phyloP scores from a whole-genome alignment of 371 early-diverging fungal species.

The Nematocida minor region DNA sequence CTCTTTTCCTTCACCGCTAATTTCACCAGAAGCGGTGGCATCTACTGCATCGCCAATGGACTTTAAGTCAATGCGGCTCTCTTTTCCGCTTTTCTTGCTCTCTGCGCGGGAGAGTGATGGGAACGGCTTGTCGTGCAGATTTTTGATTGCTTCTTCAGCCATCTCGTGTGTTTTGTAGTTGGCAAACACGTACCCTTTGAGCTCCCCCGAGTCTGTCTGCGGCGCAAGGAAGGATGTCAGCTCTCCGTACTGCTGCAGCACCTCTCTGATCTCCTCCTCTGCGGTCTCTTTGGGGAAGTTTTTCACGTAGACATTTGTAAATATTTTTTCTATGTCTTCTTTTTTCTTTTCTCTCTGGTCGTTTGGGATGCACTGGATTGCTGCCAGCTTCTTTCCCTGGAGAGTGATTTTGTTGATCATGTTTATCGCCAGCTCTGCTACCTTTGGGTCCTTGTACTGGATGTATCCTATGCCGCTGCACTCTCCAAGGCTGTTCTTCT shows the following conservation, averaged over 20 bases:
- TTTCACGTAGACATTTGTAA: conserved; percentile 65
- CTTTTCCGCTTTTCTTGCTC: no score
- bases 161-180: conserved; percentile 89
- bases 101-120: no score
- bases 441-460: conserved; percentile 56
- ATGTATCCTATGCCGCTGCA: conserved; percentile 64
- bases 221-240: conserved; percentile 61
- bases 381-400: conserved; percentile 52
- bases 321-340: conserved; percentile 43
- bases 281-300: conserved; percentile 56
- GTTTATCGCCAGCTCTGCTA: conserved; percentile 62
- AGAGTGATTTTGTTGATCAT: conserved; percentile 54
- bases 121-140: conserved; percentile 89
- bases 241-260: conserved; percentile 59
- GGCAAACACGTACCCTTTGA: conserved; percentile 90
- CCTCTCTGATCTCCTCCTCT: conserved; percentile 50
- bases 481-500: conserved; percentile 68
- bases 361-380: conserved; percentile 51
- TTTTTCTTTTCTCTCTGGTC: conserved; percentile 37
- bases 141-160: conserved; percentile 87
- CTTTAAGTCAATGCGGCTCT: no score
- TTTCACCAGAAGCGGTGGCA: no score
- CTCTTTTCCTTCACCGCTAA: conserved; percentile 68
- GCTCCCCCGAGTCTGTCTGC: conserved; percentile 67
- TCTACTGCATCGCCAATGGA: no score